Conservation (phyloP, 345 rosid genomes). For the Pugionium cornutum region DNA sequence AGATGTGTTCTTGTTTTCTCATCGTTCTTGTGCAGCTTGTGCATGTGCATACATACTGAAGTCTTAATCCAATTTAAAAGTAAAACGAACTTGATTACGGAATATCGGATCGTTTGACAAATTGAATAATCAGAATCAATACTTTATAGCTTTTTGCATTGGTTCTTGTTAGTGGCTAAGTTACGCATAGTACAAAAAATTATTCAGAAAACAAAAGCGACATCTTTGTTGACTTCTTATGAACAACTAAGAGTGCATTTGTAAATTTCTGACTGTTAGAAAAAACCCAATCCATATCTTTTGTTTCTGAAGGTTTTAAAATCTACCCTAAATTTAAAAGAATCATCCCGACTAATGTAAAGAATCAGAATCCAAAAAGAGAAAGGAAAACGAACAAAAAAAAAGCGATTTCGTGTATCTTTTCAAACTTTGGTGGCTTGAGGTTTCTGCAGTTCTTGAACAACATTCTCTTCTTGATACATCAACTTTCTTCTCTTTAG, state of each 20-base stretch:
- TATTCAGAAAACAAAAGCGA: neutral
- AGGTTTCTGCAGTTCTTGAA: slow-evolving; percentile 50
- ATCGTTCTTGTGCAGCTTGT: neutral
- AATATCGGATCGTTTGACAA: neutral
- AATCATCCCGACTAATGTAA: slow-evolving; percentile 9
- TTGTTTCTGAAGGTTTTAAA: neutral
- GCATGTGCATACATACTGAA: neutral
- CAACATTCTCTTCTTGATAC: slow-evolving; percentile 55
- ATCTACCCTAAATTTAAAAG: slow-evolving; percentile 24
- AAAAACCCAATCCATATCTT: neutral
- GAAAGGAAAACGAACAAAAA: neutral
- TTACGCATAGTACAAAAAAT: no score
- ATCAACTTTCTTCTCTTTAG: slow-evolving; percentile 67
- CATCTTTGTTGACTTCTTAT: slow-evolving; percentile 7
- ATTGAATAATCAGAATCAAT: slow-evolving; percentile 18
- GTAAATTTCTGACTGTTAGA: slow-evolving; percentile 17
- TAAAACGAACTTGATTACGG: neutral
- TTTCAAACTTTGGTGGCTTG: slow-evolving; percentile 45
- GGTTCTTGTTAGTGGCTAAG: neutral
- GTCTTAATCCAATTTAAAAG: neutral
- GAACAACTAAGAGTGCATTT: slow-evolving; percentile 20
- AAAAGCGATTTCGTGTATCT: slow-evolving; percentile 1
- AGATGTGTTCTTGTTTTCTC: slow-evolving; percentile 10
- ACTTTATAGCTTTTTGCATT: neutral
- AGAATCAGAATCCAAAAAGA: slow-evolving; percentile 7